A percentile compares a stretch with the other conserved stretches of the same genome.
These are phyloP conservation scores for Populus pruinosa DNA, from an alignment of 345 rosid genomes.

Conservation along the genomic window DNA sequence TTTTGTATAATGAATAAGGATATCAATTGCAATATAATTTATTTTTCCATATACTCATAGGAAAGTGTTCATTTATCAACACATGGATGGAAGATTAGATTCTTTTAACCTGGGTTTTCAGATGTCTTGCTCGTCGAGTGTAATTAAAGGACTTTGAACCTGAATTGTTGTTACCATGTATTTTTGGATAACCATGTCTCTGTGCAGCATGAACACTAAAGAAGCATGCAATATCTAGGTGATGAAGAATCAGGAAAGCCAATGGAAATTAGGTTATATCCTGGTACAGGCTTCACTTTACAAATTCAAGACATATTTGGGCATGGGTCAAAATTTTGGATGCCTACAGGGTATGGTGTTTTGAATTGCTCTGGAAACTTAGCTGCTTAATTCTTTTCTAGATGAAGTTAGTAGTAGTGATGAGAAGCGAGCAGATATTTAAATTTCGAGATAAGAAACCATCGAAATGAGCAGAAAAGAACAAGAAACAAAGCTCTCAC, in stretches of 20 bases:
- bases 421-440: not conserved
- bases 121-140: not conserved
- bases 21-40: not conserved
- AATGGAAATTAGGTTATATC: not conserved
- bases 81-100: not conserved
- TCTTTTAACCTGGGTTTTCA: not conserved
- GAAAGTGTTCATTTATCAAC: not conserved
- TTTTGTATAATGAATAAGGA: not conserved
- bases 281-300: not conserved
- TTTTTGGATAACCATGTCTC: not conserved
- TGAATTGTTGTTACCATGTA: not conserved
- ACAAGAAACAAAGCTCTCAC: not conserved
- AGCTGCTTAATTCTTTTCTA: not conserved
- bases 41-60: not conserved
- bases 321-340: not conserved
- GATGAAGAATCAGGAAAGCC: conserved; percentile 1
- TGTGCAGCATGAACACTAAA: not conserved
- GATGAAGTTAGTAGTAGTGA: not conserved
- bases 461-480: not conserved
- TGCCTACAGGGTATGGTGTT: not conserved
- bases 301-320: not conserved
- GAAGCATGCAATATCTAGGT: not conserved
- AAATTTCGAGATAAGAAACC: not conserved
- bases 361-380: not conserved
- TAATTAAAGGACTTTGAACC: not conserved